A percentile compares a stretch with the other conserved stretches of the same genome.
Conservation (phyloP, 2,329 filamentous ascomycete genomes). For the Pyrenophora tritici-repentis region DNA sequence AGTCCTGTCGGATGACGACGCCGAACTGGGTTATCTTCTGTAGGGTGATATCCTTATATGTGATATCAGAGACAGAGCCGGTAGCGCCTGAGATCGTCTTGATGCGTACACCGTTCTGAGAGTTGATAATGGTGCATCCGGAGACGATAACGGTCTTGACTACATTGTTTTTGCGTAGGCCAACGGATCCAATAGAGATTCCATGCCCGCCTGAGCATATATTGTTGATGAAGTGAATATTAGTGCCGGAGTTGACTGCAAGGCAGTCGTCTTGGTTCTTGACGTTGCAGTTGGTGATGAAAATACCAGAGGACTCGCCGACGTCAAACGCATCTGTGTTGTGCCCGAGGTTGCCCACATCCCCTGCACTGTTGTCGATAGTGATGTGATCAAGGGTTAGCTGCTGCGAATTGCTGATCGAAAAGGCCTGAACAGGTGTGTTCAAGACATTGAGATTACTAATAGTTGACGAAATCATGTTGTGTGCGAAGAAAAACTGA, state of each 20-base stretch:
- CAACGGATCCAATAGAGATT: conserved; percentile 64
- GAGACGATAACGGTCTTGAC: conserved; percentile 60
- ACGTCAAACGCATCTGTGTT: conserved; percentile 66
- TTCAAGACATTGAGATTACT: conserved; percentile 58
- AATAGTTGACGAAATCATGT: conserved; percentile 57
- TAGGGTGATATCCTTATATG: conserved; percentile 55
- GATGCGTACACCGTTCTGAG: conserved; percentile 62
- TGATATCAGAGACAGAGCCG: conserved; percentile 56
- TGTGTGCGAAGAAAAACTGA: conserved; percentile 65
- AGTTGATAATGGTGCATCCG: conserved; percentile 56
- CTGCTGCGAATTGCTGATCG: conserved; percentile 51
- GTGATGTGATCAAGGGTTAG: conserved; percentile 57
- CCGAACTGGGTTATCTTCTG: conserved; percentile 54
- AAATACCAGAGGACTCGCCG: conserved; percentile 54
- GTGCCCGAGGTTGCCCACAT: conserved; percentile 44
- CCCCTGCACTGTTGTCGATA: conserved; percentile 63
- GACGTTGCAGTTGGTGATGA: conserved; percentile 57
- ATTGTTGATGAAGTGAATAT: conserved; percentile 46
- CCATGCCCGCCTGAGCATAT: conserved; percentile 61
- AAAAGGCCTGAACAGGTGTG: conserved; percentile 61
- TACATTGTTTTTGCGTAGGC: conserved; percentile 59
- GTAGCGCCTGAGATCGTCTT: conserved; percentile 61
- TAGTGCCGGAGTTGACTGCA: conserved; percentile 61
- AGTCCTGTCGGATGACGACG: conserved; percentile 60
- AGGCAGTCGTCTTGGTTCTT: conserved; percentile 66